Percentiles rank a stretch among this genome's conserved stretches.
Conservation (phyloP, 179 eudicot genomes). For the Carnegiea gigantea region DNA sequence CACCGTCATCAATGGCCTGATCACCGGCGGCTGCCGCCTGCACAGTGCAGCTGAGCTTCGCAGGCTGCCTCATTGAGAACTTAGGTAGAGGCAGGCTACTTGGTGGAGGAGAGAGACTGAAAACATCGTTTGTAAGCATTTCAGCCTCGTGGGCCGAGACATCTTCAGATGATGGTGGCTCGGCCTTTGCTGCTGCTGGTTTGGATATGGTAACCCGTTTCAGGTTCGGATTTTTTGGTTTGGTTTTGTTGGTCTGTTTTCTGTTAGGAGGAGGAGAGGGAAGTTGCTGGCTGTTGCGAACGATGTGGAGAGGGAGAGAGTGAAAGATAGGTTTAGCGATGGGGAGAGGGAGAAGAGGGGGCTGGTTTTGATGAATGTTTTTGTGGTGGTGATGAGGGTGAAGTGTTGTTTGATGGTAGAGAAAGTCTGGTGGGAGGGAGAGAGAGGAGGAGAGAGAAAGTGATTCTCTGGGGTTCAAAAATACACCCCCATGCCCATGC, state of each 20-base stretch:
- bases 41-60: conserved; percentile 41
- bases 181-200: not conserved
- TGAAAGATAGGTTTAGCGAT: conserved; percentile 10
- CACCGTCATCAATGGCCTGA: conserved; percentile 32
- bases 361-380: conserved; percentile 22
- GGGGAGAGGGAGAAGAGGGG: conserved; percentile 35
- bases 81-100: conserved; percentile 71
- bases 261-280: no score
- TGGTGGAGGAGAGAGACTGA: conserved; percentile 55
- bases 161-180: not conserved
- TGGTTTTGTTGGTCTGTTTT: not conserved
- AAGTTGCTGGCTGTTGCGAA: no score
- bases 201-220: not conserved
- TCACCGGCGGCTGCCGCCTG: conserved; percentile 28
- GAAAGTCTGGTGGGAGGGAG: conserved; percentile 12
- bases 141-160: not conserved
- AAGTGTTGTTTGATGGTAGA: no score
- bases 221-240: not conserved
- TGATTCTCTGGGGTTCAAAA: conserved; percentile 14
- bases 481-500: conserved; percentile 17
- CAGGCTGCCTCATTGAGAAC: conserved; percentile 42
- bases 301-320: conserved; percentile 16
- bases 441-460: conserved; percentile 1
- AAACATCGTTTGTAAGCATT: not conserved
- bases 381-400: not conserved